Percentiles rank a stretch among this genome's conserved stretches.
Evolutionary conservation across 1,139 yeast species (phyloP).

Genomic region (Arxiozyma slooffiae): DNA sequence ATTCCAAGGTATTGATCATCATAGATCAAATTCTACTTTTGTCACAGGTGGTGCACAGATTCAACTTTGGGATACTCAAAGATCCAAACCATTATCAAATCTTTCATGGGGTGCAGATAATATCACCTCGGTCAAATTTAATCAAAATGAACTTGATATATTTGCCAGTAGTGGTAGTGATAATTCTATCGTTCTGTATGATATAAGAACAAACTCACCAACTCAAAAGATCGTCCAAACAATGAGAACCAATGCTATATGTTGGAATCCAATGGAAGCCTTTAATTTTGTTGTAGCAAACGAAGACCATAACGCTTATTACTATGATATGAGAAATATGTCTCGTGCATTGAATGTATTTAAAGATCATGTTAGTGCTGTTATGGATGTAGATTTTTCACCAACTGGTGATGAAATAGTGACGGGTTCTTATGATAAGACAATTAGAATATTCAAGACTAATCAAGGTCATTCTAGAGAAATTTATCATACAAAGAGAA

Average conservation of each 20-base stretch:
- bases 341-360: constrained; percentile 67
- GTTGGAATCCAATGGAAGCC: constrained; percentile 99
- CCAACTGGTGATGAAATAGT: constrained; percentile 97
- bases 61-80: constrained; percentile 78
- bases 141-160: constrained; percentile 80
- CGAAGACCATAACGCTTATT: constrained; percentile 91
- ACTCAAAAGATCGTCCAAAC: constrained; percentile 80
- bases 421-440: constrained; percentile 90
- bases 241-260: constrained; percentile 72
- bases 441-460: constrained; percentile 68
- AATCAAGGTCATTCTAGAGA: constrained; percentile 89
- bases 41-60: constrained; percentile 89
- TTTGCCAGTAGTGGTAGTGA: constrained; percentile 90
- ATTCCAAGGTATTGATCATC: constrained; percentile 80
- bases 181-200: constrained; percentile 82
- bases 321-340: constrained; percentile 94
- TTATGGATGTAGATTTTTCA: constrained; percentile 85
- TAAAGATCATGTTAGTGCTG: constrained; percentile 95
- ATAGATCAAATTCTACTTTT: constrained; percentile 59
- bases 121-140: constrained; percentile 70
- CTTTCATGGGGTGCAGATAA: constrained; percentile 96
- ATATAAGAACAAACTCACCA: constrained; percentile 84
- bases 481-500: constrained; percentile 89
- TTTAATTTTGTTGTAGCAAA: constrained; percentile 83
- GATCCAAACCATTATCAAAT: constrained; percentile 68